phyloP scores from a whole-genome alignment of 257 asterid species.

The Solanum clarkiae region DNA sequence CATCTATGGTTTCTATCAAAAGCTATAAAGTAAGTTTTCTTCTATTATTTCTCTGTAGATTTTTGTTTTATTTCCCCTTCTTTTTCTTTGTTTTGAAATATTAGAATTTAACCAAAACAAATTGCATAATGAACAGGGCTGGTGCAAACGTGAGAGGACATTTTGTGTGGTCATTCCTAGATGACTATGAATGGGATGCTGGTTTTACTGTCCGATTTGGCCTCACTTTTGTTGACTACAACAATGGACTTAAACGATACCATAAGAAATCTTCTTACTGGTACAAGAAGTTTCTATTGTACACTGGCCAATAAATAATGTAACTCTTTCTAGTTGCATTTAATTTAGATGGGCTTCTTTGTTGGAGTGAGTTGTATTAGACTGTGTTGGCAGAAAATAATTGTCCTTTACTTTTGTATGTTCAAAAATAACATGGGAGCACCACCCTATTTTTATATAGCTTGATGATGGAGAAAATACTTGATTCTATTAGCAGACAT shows the following conservation, averaged over 20 bases:
- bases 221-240: slow-evolving; percentile 5
- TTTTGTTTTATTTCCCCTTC: neutral
- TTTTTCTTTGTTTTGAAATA: neutral
- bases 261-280: slow-evolving; percentile 9
- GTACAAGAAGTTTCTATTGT: slow-evolving; percentile 9
- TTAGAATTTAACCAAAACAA: neutral
- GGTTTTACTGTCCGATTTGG: slow-evolving; percentile 18
- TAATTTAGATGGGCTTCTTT: neutral
- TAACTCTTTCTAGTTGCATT: neutral
- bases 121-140: slow-evolving; percentile 1
- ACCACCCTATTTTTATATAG: neutral
- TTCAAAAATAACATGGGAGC: neutral
- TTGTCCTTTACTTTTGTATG: neutral
- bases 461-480: too few relatives aligned
- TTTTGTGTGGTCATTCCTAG: slow-evolving; percentile 14
- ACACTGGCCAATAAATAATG: neutral
- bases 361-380: neutral
- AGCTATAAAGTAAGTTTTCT: slow-evolving; percentile 9
- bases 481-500: too few relatives aligned
- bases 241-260: slow-evolving; percentile 4
- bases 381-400: neutral
- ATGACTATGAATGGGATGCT: slow-evolving; percentile 21
- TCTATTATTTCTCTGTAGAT: neutral
- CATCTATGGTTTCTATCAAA: slow-evolving; percentile 14
- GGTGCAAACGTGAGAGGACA: slow-evolving; percentile 19